Evolutionary conservation across 2,329 filamentous ascomycete species (phyloP), one percentile per base, ranked within the genome.

Genomic region (Teratosphaeria viscida): DNA sequence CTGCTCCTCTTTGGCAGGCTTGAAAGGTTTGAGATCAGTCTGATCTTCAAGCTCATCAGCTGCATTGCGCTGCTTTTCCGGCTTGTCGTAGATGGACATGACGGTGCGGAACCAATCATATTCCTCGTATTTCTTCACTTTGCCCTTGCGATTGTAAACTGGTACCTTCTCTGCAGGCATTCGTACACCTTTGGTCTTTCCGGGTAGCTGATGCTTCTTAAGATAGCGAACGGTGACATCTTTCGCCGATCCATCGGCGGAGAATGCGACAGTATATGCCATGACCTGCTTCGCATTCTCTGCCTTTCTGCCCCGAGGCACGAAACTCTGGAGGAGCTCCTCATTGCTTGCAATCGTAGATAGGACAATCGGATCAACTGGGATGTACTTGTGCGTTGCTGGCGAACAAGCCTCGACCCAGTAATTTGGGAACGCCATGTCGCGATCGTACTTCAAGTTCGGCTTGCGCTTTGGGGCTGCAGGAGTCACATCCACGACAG

Each of bases 171-270:
- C 90, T 2, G 85, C 71, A 0, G 87, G 84, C 70, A 96, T 82
- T 6, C 94, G 84, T 63, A 86, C 82, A 3, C 92, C 90, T 70
- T 96, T 97, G 0, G 92, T 95, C 65, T 91, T 88, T 3, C 94
- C 92, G 0, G 94, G 94, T 71, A 91, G 85, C 57, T 87, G 81
- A 60, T 88, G 88, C 26, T 87, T 84, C 68, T 87, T 92, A 7
- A 99, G 77, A 72, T 99, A 99, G 32, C 94, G 84, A 11, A 94
- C 86, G 0, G 94, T 99, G 16, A 99, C 88, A 71, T 99, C 94
- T 71, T 97, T 97, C 12, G 90, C 92, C 0, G 90, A 92, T 2
- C 89, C 90, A 70, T 97, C 92, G 2, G 83, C 75, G 0, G 89
- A 90, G 73, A 89, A 90, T 0, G 88, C 92, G 23, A 97, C 79